Base-by-base conservation (phyloP, 176 grass and related monocot species). In the Carex littledalei region DNA sequence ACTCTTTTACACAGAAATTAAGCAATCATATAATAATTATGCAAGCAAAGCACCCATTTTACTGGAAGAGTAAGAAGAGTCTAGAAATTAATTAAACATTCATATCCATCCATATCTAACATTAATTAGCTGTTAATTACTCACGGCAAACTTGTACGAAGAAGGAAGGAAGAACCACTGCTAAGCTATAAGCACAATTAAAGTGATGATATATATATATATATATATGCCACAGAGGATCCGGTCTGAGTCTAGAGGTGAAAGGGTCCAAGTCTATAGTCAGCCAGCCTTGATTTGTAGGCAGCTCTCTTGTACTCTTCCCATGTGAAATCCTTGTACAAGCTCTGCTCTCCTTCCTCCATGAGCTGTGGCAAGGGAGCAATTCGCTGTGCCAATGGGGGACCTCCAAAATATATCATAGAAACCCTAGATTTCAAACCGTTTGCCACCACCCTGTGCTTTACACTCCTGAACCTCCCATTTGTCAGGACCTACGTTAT, bases 271-370 rank as follows among this genome's bases (percentile, higher is more conserved):
- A 99, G 90, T 79, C 93, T 94, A 81, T 99, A 89, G 81, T 99
- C 97, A 49, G 83, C 90, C 29, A 99, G 93, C 91, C 97, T 94
- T n/a, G 93, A 92, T 54, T 91, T 96, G 87, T 96, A 99, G 22
- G 97, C 93, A 86, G 97, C 93, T 90, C 86, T 94, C 91, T 99
- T 99, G 93, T 99, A 99, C 79, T 96, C 97, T 10, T 34, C 82
- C 97, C 97, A 99, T 84, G 97, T 99, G 93, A 99, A 99, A 53
- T 96, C 93, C 79, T 85, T 94, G 93, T 96, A 99, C 67, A 88
- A 16, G 91, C 91, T 92, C 81, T 94, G 88, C 91, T 96, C 97
- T 53, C 88, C 90, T 13, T 94, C 87, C 29, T 84, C 55, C 87
- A 99, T 87, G 84, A 99, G 84, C 93, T 96, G 87, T 41, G 90